These are phyloP conservation scores for Clitoria ternatea DNA, from an alignment of 306 rosid species.

Conservation along the genomic window DNA sequence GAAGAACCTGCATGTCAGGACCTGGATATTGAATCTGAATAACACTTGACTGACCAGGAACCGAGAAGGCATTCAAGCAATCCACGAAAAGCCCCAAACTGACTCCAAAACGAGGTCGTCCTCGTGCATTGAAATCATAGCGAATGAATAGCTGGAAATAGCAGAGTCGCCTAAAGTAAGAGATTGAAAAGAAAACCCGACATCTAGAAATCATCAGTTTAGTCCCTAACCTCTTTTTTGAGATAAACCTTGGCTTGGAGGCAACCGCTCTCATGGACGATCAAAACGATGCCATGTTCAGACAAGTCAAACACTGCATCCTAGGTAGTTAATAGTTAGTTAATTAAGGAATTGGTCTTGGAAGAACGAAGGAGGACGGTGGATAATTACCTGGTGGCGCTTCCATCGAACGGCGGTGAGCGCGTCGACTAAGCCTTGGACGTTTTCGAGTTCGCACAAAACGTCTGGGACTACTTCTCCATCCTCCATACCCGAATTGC, in stretches of 20 bases:
- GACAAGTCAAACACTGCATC: constrained; percentile 82
- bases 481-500: constrained; percentile 42
- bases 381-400: constrained; percentile 72
- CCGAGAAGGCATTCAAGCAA: constrained; percentile 78
- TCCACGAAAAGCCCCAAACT: constrained; percentile 83
- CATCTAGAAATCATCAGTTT: neutral
- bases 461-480: constrained; percentile 67
- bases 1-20: constrained; percentile 92
- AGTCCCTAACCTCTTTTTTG: constrained; percentile 96
- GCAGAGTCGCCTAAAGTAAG: neutral
- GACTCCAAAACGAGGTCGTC: constrained; percentile 82
- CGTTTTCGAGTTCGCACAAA: constrained; percentile 73
- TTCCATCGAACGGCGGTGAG: constrained; percentile 90
- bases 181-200: neutral
- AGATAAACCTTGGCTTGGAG: constrained; percentile 95
- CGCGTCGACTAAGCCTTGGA: constrained; percentile 86
- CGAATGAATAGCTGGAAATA: constrained; percentile 57
- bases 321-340: constrained; percentile 23
- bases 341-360: neutral
- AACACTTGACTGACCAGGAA: constrained; percentile 57
- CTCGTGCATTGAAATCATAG: constrained; percentile 73
- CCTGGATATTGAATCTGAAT: constrained; percentile 86
- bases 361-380: neutral
- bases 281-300: constrained; percentile 84
- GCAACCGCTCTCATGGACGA: constrained; percentile 81